A percentile compares a stretch with the other conserved stretches of the same genome.
These are phyloP conservation scores for Wickerhamomyces strasburgensis DNA, from an alignment of 805 yeast species.

Conservation along the genomic window DNA sequence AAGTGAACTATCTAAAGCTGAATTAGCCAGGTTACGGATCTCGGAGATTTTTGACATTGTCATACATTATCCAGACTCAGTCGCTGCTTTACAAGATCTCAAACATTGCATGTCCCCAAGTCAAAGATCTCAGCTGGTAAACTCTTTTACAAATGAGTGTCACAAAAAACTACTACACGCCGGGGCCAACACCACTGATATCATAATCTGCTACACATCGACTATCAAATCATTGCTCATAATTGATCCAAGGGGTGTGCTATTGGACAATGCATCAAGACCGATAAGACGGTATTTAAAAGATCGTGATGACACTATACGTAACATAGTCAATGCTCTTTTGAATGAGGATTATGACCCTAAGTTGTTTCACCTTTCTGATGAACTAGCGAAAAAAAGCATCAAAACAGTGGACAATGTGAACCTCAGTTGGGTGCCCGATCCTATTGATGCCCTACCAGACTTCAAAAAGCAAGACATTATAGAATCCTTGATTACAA, in stretches of 20 bases:
- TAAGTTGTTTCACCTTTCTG: slow-evolving; percentile 47
- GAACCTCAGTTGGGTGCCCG: slow-evolving; percentile 65
- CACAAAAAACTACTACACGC: slow-evolving; percentile 57
- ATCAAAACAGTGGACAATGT: slow-evolving; percentile 14
- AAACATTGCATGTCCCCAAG: slow-evolving; percentile 44
- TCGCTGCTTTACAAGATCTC: slow-evolving; percentile 53
- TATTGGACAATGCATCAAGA: slow-evolving; percentile 70
- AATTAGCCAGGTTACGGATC: slow-evolving; percentile 38
- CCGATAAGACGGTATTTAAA: slow-evolving; percentile 71
- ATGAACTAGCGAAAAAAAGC: slow-evolving; percentile 37
- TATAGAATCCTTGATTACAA: slow-evolving; percentile 64
- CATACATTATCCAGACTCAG: slow-evolving; percentile 45
- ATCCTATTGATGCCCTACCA: slow-evolving; percentile 86
- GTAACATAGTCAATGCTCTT: slow-evolving; percentile 65
- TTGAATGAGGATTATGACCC: slow-evolving; percentile 33
- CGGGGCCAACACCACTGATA: slow-evolving; percentile 72
- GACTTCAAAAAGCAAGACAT: slow-evolving; percentile 71
- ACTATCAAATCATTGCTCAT: slow-evolving; percentile 66
- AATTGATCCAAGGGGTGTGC: slow-evolving; percentile 84
- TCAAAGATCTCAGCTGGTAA: slow-evolving; percentile 50
- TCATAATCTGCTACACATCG: slow-evolving; percentile 62
- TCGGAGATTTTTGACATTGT: slow-evolving; percentile 58
- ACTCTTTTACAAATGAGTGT: slow-evolving; percentile 42
- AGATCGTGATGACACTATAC: slow-evolving; percentile 69
- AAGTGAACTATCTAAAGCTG: slow-evolving; percentile 5